Base-by-base conservation (phyloP, 768 basidiomycete genomes). In the Rossbeevera mucosa region DNA sequence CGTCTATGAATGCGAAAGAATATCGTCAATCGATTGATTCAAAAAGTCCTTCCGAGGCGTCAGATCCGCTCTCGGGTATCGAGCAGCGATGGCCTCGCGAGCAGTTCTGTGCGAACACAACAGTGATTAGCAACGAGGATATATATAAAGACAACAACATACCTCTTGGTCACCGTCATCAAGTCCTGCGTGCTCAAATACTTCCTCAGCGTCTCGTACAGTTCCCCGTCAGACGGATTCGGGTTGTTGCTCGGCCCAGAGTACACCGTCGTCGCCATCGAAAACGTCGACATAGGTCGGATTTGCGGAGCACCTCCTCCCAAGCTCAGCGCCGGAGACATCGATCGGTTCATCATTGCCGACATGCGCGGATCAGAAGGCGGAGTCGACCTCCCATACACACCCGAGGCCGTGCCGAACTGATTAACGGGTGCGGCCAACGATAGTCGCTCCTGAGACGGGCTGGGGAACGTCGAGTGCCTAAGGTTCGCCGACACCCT, bases 101-200 rank as follows among this genome's bases (percentile, higher is more conserved):
- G 83, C 78, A 59, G 83, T 79, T 64, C 80, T 81, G 47, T 4
- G 26, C 0, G 9, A 12, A 9, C 33, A 36, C 33, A 18, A 36
- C 2, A 36, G 7, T n/a, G 54, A 41, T 55, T 50, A 61, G 60
- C 42, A 18, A 49, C 0, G 12, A 8, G 7, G 25, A 30, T n/a
- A 26, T 51, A 18, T 20, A 43, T 7, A 46, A 2, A 3, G n/a
- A 36, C 0, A 33, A 33, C 8, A n/a, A 36, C 81, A 61, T 58
- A 84, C 79, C 81, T 83, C 74, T 83, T 83, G 56, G 81, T 83
- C 43, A 87, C 82, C n/a, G 75, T 76, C 85, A 87, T 85, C 57
- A 86, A 64, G 64, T 88, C 83, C 59, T 85, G 82, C 21, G 80
- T 79, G 47, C 82, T 79, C 51, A 88, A 61, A 60, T 82, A 84